A percentile compares a stretch with the other conserved stretches of the same genome.
Conservation (phyloP, 257 asterid genomes). For the Cinchona pubescens region DNA sequence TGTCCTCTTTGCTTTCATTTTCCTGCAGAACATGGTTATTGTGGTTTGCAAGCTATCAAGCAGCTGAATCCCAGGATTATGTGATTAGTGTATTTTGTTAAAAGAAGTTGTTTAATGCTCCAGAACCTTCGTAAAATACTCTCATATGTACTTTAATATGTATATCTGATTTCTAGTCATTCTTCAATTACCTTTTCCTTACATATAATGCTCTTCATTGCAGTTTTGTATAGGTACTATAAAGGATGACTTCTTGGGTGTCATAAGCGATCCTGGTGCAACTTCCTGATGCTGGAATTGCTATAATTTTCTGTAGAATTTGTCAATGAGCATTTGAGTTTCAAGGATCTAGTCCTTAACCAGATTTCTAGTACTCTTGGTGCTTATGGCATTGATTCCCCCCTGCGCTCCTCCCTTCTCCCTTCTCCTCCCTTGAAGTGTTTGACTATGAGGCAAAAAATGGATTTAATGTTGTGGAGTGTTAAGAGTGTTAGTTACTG, state of each 20-base stretch:
- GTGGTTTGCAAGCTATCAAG: neutral
- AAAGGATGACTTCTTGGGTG: constrained; percentile 94
- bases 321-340: neutral
- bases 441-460: neutral
- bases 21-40: neutral
- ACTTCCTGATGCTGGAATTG: constrained; percentile 41
- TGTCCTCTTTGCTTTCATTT: neutral
- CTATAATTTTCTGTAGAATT: neutral
- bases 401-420: no score
- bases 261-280: constrained; percentile 84
- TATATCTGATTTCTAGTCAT: neutral
- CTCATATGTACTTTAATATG: neutral
- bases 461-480: neutral
- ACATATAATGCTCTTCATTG: constrained; percentile 5
- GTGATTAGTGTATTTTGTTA: no score
- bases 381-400: neutral
- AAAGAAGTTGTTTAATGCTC: no score
- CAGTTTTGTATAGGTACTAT: constrained; percentile 96
- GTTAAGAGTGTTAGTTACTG: neutral
- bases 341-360: neutral
- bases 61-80: no score
- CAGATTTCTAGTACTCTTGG: neutral
- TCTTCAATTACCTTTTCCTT: neutral
- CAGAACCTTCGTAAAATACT: no score
- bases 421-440: no score